Evolutionary conservation across 257 asterid genomes (phyloP), one percentile per base, ranked within the genome.

Genomic region (Nicotiana sylvestris): DNA sequence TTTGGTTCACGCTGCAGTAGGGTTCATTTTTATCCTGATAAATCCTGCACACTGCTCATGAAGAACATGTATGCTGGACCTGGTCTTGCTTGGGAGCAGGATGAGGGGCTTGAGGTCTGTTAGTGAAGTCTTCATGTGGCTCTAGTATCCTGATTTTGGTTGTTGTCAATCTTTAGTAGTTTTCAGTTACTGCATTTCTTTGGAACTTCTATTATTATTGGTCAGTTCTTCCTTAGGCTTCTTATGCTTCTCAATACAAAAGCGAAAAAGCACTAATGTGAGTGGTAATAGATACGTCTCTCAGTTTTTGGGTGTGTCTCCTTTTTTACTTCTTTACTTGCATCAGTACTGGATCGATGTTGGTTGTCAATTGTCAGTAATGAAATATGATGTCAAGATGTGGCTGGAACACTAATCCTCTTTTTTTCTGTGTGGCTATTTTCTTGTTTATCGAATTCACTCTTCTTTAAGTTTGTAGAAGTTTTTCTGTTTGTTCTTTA

Each of bases 101-200:
- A 96, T 85, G 99, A 96, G 88, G 97, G 97, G 90, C 99, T 96
- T 87, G 99, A 96, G 99, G 99, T 96, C 99, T 96, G 99, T 96
- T 94, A 92, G 88, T 89, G 93, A 86, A 86, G 93, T 91, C 94
- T 90, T 85, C 95, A 88, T 87, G 97, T 88, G 97, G 89, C 94
- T 90, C 85, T 88, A 86, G 99, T 96, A 96, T 96, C 99, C 99
- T 96, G 96, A 87, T 88, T 66, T 85, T 69, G 4, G 49, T 39
- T 30, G 32, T 81, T 81, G 46, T 11, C 76, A 51, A 77, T 82
- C 81, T 85, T 89, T 83, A 81, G 80, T 83, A 43, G 65, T 60
- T 66, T 81, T 81, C 83, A 79, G 68, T n/a, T 32, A 25, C 30
- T 55, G 69, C 66, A 81, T 39, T 37, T 61, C 17, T 65, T 43